Base-by-base conservation (phyloP, 257 asterid species). In the Gynochthodes officinalis region DNA sequence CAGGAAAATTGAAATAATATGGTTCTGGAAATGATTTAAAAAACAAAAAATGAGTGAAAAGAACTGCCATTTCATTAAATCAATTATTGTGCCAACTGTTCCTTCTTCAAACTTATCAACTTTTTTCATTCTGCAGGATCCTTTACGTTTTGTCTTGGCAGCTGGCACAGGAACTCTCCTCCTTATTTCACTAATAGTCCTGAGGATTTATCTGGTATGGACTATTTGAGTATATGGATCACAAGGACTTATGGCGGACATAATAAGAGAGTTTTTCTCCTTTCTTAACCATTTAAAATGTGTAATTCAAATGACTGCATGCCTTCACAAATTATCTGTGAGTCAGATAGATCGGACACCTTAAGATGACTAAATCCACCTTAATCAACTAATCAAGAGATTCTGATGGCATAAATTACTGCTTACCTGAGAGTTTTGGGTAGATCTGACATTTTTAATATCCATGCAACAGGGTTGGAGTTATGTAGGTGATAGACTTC, bases 201-300 rank as follows among this genome's bases (percentile, higher is more conserved):
- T 93, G 75, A 89, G 98, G 84, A 90, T 93, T 75, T 93, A 93
- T 71, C 87, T 93, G 93, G 98, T 93, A 86, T 23, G 79, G 12
- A 46, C 35, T 48, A 39, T 69, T 68, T 67, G 23, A 59, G 14
- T 50, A 39, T 63, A 57, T 71, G 73, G 64, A 23, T 32, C 15
- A 46, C 39, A n/a, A 1, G 32, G 58, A 6, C 15, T 1, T 68
- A 23, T 42, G 40, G 9, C 21, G 19, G 21, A 2, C 25, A 25
- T 30, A 25, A 23, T 57, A 59, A 50, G 43, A 46, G 12, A 44
- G 40, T 64, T n/a, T 35, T 61, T 7, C 53, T 25, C 9, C 44
- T n/a, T 64, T 10, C 33, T 37, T 9, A 42, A 28, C 25, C 14
- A 55, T 67, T 42, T 54, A 25, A 33, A 43, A 67, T 27, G 33